Conservation (phyloP, 495 filamentous ascomycete species). For the Trypethelium eluteriae region DNA sequence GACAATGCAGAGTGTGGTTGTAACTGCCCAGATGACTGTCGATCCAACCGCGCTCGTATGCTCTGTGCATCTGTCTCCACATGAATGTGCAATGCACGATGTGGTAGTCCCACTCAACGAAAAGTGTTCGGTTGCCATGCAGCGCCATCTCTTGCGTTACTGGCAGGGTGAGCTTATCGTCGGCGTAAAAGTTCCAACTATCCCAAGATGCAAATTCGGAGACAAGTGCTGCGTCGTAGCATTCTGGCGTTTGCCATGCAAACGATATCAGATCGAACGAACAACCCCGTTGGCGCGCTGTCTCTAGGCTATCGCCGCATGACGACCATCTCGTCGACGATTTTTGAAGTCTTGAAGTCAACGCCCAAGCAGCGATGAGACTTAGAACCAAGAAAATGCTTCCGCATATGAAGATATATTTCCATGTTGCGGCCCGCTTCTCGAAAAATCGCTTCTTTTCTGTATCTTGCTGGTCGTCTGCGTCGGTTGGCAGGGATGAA, state of each 20-base stretch:
- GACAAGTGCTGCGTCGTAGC: constrained; percentile 9
- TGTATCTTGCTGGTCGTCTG: constrained; percentile 4
- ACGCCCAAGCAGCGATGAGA: constrained; percentile 2
- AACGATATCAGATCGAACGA: constrained; percentile 12
- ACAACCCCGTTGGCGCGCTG: constrained; percentile 9
- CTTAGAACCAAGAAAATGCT: constrained; percentile 1
- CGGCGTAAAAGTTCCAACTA: constrained; percentile 11
- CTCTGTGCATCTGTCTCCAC: constrained; percentile 11
- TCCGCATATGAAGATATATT: constrained; percentile 8
- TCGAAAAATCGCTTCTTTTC: constrained; percentile 6
- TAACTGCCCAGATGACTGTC: constrained; percentile 11
- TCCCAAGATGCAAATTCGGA: constrained; percentile 10
- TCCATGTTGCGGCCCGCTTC: constrained; percentile 1
- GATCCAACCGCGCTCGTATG: constrained; percentile 9
- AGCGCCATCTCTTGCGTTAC: constrained; percentile 6
- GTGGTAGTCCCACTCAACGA: constrained; percentile 11
- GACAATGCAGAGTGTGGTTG: constrained; percentile 8
- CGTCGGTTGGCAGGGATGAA: constrained; percentile 9
- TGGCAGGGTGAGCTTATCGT: constrained; percentile 9
- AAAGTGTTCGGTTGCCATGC: constrained; percentile 13
- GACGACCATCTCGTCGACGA: constrained; percentile 6
- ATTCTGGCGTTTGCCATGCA: constrained; percentile 12
- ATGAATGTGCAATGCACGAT: constrained; percentile 13
- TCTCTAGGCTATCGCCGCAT: constrained; percentile 5
- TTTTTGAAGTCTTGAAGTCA: constrained; percentile 7